phyloP scores from a whole-genome alignment of 225 moss, liverwort and hornwort species.

The Marchantia polymorpha region DNA sequence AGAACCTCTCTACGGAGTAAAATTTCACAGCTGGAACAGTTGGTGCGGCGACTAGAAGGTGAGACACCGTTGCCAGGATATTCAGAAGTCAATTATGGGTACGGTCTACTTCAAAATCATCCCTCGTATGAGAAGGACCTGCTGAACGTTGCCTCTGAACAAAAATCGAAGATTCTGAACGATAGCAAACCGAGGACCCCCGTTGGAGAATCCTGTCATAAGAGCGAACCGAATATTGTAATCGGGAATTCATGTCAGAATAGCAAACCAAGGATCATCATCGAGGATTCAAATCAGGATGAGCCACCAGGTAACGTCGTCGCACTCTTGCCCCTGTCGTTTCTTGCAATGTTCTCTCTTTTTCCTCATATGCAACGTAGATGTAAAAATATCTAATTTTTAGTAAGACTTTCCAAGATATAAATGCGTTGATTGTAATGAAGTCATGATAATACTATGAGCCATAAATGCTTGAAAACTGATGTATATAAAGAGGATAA shows the following conservation, averaged over 20 bases:
- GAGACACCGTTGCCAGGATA: too few species aligned
- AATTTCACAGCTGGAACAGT: conserved; percentile 8
- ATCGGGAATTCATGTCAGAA: not conserved
- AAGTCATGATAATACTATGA: too few species aligned
- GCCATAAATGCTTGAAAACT: too few species aligned
- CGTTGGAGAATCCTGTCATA: not conserved
- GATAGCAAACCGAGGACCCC: not conserved
- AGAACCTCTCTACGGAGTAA: not conserved
- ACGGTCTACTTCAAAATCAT: conserved; percentile 26
- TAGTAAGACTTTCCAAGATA: too few species aligned
- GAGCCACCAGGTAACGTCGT: not conserved
- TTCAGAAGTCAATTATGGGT: conserved; percentile 15
- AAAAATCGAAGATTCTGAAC: not conserved
- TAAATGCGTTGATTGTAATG: too few species aligned
- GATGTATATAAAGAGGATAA: too few species aligned
- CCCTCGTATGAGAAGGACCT: conserved; percentile 18
- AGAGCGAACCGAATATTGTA: not conserved
- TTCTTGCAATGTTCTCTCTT: too few species aligned
- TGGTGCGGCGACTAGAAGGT: not conserved
- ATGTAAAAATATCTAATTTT: too few species aligned
- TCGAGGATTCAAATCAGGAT: not conserved
- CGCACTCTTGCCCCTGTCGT: not conserved
- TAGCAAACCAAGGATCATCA: not conserved
- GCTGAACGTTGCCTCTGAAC: not conserved
- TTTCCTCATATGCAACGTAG: too few species aligned